Percentiles rank a stretch among this genome's conserved stretches.
Evolutionary conservation across 202 grass and related monocot species (phyloP).

Genomic region (Miscanthus sacchariflorus): DNA sequence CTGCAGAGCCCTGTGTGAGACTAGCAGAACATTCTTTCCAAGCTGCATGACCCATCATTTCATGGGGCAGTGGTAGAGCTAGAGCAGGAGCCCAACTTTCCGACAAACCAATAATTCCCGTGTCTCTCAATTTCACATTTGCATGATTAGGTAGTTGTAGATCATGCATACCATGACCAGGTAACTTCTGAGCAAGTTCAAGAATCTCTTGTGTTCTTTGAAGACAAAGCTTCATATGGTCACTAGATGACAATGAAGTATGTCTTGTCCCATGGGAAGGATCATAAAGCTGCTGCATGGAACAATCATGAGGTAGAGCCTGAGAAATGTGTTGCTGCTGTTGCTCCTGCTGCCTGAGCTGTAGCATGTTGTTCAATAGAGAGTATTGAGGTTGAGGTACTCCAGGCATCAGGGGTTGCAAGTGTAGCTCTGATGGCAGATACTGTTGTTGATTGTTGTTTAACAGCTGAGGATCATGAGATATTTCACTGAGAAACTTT

Average conservation of each 20-base stretch:
- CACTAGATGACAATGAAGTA: slow-evolving; percentile 45
- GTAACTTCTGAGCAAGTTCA: slow-evolving; percentile 60
- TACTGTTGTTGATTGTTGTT: slow-evolving; percentile 82
- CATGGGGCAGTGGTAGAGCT: slow-evolving; percentile 67
- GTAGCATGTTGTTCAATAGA: slow-evolving; percentile 69
- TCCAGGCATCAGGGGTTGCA: slow-evolving; percentile 64
- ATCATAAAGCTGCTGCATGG: slow-evolving; percentile 58
- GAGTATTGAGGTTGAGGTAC: slow-evolving; percentile 62
- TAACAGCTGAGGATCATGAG: slow-evolving; percentile 72
- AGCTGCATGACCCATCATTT: slow-evolving; percentile 61
- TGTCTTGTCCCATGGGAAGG: slow-evolving; percentile 54
- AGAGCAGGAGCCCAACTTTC: slow-evolving; percentile 47
- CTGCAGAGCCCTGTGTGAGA: slow-evolving; percentile 28
- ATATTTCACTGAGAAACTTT: slow-evolving; percentile 66
- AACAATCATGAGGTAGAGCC: slow-evolving; percentile 45
- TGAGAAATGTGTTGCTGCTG: slow-evolving; percentile 69
- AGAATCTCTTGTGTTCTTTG: slow-evolving; percentile 65
- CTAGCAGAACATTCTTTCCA: slow-evolving; percentile 50
- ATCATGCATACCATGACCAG: slow-evolving; percentile 43
- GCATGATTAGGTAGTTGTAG: slow-evolving; percentile 46
- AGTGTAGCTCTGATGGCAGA: slow-evolving; percentile 72
- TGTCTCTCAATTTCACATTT: slow-evolving; percentile 44
- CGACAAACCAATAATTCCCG: slow-evolving; percentile 33
- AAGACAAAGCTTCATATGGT: slow-evolving; percentile 59
- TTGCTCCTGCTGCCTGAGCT: slow-evolving; percentile 78